Evolutionary conservation across 2,329 filamentous ascomycete genomes (phyloP), one percentile per base, ranked within the genome.

Genomic region (Colletotrichum agaves): DNA sequence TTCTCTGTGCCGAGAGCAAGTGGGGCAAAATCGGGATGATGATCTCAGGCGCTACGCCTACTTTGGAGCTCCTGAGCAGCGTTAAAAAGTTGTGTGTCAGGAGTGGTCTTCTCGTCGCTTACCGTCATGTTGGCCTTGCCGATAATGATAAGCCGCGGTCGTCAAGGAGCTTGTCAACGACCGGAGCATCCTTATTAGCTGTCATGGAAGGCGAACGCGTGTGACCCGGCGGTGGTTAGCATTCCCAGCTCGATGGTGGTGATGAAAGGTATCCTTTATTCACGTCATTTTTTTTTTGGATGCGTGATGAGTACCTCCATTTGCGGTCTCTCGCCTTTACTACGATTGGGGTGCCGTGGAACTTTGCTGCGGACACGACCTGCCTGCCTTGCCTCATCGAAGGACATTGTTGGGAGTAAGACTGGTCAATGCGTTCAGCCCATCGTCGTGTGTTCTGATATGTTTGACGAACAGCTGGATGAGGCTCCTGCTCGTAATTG

Each of bases 311-410:
- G 13, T 1, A 31, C 12, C 21, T 11, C n/a, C n/a, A n/a, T n/a
- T n/a, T 5, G 17, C 17, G 41, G 41, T 12, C 41, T 46, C n/a
- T 35, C 31, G 59, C 69, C 69, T 83, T 81, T 12, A 81, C 44
- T 1, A 82, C 74, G 50, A 82, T 76, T 0, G 80, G 79, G 55
- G 81, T 80, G 5, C 80, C 80, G 71, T 82, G 80, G n/a, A 82
- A 62, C n/a, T 5, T 76, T 75, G 2, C 79, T 76, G 47, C 79
- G 76, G 17, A 75, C 67, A 53, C 74, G 75, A 15, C 78, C 78
- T 35, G 71, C 72, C 33, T 69, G 71, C n/a, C 80, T 72, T 66
- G 81, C 80, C 27, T 77, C 72, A 57, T 82, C 80, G 23, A 17
- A 83, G 73, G n/a, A 73, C 70, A 41, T 72, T 74, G 11, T 73